Base-by-base conservation (phyloP, 2,329 filamentous ascomycete species). In the Cladosporium colombiae region DNA sequence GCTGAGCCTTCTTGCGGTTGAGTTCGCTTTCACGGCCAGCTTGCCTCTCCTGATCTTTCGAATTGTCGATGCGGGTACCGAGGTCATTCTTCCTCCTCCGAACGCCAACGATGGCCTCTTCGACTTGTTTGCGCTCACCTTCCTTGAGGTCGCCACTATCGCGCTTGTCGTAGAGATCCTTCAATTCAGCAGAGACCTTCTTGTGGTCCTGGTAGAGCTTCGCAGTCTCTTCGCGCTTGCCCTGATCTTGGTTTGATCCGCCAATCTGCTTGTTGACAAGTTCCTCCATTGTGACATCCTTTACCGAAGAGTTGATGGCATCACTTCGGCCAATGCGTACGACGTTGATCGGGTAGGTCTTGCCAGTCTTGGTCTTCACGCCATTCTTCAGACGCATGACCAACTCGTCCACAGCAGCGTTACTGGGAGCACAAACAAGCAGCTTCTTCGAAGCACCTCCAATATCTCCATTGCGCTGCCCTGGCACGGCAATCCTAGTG, bases 341-440 rank as follows among this genome's bases (percentile, higher is more conserved):
- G 23, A 99, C 91, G 57, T 92, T 93, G 74, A 98, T 86, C 69
- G 91, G 91, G 70, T 91, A 89, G 14, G 83, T 82, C 31, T 88
- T 84, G 1, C 95, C 94, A 52, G 85, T 86, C 66, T 86, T 83
- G 0, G 92, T 93, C 74, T 89, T 94, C 62, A 99, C 85, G 5
- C 95, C 95, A 62, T 87, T 83, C 79, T 96, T 98, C 74, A 99
- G 85, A 80, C 95, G 90, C 77, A 97, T 88, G 21, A 99, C 95
- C 68, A 99, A 78, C 77, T 99, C 95, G 76, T 99, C 95, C 6
- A 99, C 95, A 35, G 95, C 95, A 7, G 95, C 95, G 78, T 99
- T 99, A 83, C 93, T 98, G 16, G 95, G 95, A n/a, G 95, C 95
- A 75, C 95, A 99, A 27, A 99, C 92, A 29, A 99, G 85, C 29